Conservation (phyloP, 257 asterid genomes). For the Scutellaria barbata region DNA sequence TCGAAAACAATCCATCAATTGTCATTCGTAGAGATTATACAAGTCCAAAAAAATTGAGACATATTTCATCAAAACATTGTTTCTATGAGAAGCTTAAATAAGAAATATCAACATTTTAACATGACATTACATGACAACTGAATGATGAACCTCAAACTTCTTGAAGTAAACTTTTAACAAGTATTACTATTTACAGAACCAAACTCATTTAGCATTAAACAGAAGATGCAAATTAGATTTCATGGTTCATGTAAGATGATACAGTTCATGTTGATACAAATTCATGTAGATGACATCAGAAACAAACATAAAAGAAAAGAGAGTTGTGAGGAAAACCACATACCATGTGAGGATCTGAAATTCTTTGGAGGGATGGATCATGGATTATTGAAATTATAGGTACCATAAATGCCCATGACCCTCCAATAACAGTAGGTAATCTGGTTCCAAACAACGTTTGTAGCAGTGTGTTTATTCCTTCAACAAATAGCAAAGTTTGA, state of each 20-base stretch:
- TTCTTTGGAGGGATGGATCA: constrained; percentile 70
- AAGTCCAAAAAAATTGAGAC: not conserved
- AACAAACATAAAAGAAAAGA: too few relatives aligned
- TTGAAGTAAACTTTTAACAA: not conserved
- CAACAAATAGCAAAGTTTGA: constrained; percentile 87
- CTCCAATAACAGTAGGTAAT: constrained; percentile 91
- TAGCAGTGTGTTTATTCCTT: constrained; percentile 81
- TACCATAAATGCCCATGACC: constrained; percentile 97
- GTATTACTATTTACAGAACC: not conserved
- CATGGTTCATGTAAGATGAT: not conserved
- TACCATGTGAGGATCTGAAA: constrained; percentile 77
- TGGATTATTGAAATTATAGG: constrained; percentile 91
- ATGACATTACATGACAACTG: not conserved
- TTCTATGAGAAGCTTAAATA: not conserved
- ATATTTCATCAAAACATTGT: not conserved
- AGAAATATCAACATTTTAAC: not conserved
- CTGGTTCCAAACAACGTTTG: constrained; percentile 96
- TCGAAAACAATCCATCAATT: constrained; percentile 26
- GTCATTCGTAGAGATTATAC: not conserved
- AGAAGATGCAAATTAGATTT: not conserved
- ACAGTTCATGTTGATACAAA: not conserved
- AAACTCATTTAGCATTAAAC: not conserved
- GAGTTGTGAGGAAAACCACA: constrained; percentile 21
- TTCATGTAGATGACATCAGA: too few relatives aligned
- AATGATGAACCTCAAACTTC: not conserved